Evolutionary conservation across 1,139 yeast species (phyloP).

Genomic region (Pichia sp.): DNA sequence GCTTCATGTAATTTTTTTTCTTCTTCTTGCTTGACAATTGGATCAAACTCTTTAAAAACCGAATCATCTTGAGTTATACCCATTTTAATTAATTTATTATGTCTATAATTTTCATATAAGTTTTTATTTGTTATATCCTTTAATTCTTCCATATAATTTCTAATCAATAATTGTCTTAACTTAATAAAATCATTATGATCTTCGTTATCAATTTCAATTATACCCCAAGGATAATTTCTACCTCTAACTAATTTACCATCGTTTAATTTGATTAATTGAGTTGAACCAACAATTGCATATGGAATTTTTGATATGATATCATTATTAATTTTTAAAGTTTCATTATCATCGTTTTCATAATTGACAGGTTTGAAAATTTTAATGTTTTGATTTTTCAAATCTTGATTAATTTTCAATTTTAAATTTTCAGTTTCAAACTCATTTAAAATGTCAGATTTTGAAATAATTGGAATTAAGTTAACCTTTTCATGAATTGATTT

Average conservation of each 20-base stretch:
- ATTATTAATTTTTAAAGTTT: constrained; percentile 57
- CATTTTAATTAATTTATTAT: constrained; percentile 69
- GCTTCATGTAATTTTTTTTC: constrained; percentile 92
- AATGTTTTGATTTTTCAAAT: constrained; percentile 69
- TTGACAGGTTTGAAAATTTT: constrained; percentile 73
- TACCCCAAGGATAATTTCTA: constrained; percentile 97
- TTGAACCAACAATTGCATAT: constrained; percentile 92
- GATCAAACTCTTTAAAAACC: constrained; percentile 93
- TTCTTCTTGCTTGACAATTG: constrained; percentile 87
- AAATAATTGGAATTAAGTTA: constrained; percentile 88
- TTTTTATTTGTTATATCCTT: constrained; percentile 75
- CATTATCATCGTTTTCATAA: constrained; percentile 84
- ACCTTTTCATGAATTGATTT: constrained; percentile 85
- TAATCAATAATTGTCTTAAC: constrained; percentile 81
- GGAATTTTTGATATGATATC: constrained; percentile 72
- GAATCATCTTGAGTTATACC: constrained; percentile 90
- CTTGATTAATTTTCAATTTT: constrained; percentile 70
- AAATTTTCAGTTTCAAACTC: constrained; percentile 76
- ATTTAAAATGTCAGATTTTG: constrained; percentile 89
- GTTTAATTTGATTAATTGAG: constrained; percentile 59
- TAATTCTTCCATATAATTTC: constrained; percentile 90
- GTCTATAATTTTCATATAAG: constrained; percentile 85
- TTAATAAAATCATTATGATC: constrained; percentile 89
- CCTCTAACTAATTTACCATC: constrained; percentile 87
- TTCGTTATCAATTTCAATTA: constrained; percentile 92